Evolutionary conservation across 306 rosid species (phyloP).

Genomic region (Prunus kanzakura): DNA sequence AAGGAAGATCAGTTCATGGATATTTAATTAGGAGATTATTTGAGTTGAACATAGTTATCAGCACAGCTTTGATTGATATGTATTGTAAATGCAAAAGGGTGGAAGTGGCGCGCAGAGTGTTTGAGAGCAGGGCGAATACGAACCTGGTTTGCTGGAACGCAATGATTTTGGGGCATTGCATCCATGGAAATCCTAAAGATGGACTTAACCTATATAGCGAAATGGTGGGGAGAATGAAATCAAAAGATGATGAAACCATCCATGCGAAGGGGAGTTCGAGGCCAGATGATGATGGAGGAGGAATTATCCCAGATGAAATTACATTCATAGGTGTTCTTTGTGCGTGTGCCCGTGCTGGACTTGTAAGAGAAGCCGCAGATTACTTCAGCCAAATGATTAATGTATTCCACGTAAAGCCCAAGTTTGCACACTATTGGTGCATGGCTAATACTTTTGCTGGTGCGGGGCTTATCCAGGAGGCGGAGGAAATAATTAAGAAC

Average conservation of each 20-base stretch:
- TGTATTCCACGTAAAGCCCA: conserved; percentile 46
- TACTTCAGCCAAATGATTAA: conserved; percentile 57
- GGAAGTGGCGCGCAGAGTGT: conserved; percentile 37
- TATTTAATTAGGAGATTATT: conserved; percentile 28
- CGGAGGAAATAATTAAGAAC: conserved; percentile 46
- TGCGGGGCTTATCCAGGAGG: conserved; percentile 43
- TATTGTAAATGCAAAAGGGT: conserved; percentile 61
- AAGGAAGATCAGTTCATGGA: conserved; percentile 78
- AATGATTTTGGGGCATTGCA: conserved; percentile 71
- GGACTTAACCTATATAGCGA: conserved; percentile 51
- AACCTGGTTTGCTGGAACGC: conserved; percentile 70
- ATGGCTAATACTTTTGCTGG: conserved; percentile 58
- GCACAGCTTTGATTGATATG: conserved; percentile 68
- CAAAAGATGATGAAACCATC: conserved; percentile 21
- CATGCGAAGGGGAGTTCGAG: not conserved
- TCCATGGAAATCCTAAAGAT: conserved; percentile 57
- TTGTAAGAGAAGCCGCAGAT: conserved; percentile 45
- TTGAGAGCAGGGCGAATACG: conserved; percentile 35
- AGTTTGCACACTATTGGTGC: conserved; percentile 80
- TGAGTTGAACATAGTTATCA: conserved; percentile 36
- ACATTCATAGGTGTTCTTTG: conserved; percentile 67
- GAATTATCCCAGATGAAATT: conserved; percentile 54
- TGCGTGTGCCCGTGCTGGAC: conserved; percentile 69
- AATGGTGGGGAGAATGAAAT: conserved; percentile 37
- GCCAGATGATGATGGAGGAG: conserved; percentile 17